Evolutionary conservation across 345 rosid species (phyloP).

Genomic region (Hibiscus trionum): DNA sequence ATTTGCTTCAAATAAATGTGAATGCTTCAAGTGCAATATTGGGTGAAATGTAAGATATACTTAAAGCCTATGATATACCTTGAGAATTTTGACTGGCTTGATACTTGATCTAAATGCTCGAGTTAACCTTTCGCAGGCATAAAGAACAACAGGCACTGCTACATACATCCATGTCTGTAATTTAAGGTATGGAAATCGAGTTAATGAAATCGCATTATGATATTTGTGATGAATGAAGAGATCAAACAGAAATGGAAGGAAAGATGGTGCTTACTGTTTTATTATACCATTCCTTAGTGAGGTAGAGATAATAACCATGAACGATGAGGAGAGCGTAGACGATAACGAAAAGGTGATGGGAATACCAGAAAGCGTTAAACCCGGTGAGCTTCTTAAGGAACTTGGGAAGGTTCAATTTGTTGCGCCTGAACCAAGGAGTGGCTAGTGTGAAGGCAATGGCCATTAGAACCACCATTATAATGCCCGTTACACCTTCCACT

Average conservation of each 20-base stretch:
- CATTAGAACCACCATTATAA: conserved; percentile 73
- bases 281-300: conserved; percentile 60
- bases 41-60: not conserved
- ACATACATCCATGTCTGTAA: conserved; percentile 90
- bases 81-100: conserved; percentile 65
- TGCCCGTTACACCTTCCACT: conserved; percentile 70
- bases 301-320: conserved; percentile 67
- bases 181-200: not conserved
- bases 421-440: conserved; percentile 84
- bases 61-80: conserved; percentile 25
- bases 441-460: conserved; percentile 75
- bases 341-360: conserved; percentile 72
- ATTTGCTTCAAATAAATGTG: not conserved
- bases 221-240: not conserved
- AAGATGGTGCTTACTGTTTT: conserved; percentile 47
- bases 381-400: conserved; percentile 70
- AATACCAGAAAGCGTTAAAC: conserved; percentile 89
- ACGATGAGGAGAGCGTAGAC: conserved; percentile 74
- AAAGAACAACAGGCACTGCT: conserved; percentile 56
- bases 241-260: not conserved
- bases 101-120: conserved; percentile 77
- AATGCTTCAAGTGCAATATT: not conserved
- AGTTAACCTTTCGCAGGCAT: conserved; percentile 56
- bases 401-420: conserved; percentile 60
- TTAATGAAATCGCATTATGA: not conserved